Evolutionary conservation across 305 asterid genomes (phyloP), one percentile per base, ranked within the genome.

Genomic region (Solanum aculeatissimum): DNA sequence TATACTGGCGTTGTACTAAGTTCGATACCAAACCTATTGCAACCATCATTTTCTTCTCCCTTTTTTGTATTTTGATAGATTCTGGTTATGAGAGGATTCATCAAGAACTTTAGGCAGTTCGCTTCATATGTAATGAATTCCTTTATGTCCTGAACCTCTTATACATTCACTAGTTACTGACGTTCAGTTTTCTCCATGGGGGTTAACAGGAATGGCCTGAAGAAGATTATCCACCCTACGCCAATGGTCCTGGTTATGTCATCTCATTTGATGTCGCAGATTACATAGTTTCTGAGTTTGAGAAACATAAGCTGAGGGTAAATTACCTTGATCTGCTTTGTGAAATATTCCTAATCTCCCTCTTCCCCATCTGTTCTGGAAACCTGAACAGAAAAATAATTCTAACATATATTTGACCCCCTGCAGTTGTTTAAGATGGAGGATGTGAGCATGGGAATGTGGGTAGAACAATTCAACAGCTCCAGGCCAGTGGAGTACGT

Each of bases 381-480:
- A 66, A 66, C n/a, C 18, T 27, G 13, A 27, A 49, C 82, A 51
- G 38, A 84, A 15, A 55, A 35, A 23, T 25, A 23, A 49, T 23
- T 77, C 23, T 42, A 53, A 84, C 79, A 49, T 38, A 81, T 84
- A 54, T 66, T 74, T 83, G 54, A 18, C 60, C 60, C 69, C 82
- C n/a, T 60, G 84, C 95, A 96, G 98, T 89, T 96, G 88, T 96
- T 96, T 91, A 96, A 96, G 91, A 96, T 97, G 99, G 99, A 97
- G 90, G 98, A 97, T 45, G 98, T 97, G 86, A 94, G 98, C 94
- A 93, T 97, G 98, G 99, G 99, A 86, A 94, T 91, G 98, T 97
- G 99, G 98, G 98, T 97, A 29, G 95, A 95, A 87, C 89, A 91
- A 87, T 94, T 90, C 90, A 96, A 95, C 92, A 88, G 86, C 86